These are phyloP conservation scores for Papiliotrema fonsecae DNA, from an alignment of 1,284 basidiomycete species.

Conservation along the genomic window DNA sequence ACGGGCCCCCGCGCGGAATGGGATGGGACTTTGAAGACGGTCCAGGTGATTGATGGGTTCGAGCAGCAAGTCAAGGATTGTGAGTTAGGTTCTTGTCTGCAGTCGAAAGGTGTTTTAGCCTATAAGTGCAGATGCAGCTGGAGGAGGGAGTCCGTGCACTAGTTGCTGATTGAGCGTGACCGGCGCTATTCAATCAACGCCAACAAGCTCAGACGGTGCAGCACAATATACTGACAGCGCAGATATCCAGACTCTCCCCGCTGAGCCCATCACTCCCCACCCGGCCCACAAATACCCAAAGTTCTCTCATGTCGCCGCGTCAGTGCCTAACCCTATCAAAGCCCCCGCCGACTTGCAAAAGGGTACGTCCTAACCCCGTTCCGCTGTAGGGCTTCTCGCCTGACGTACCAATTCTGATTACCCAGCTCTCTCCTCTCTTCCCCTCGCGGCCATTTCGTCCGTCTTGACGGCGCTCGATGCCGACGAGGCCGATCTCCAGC, in stretches of 20 bases:
- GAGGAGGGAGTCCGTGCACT: no score
- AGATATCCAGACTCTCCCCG: conserved; percentile 25
- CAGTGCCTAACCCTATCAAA: conserved; percentile 40
- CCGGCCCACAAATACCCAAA: conserved; percentile 47
- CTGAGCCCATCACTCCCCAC: conserved; percentile 36
- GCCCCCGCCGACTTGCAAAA: conserved; percentile 43
- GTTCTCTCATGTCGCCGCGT: conserved; percentile 35
- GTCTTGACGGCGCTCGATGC: conserved; percentile 43
- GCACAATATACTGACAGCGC: neutral
- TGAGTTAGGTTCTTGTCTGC: conserved; percentile 22
- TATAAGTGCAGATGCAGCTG: no score
- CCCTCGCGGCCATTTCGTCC: conserved; percentile 38
- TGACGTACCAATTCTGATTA: no score
- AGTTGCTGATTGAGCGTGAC: no score
- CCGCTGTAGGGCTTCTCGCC: neutral
- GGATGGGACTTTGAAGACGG: conserved; percentile 38
- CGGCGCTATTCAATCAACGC: no score
- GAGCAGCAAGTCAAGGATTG: conserved; percentile 34
- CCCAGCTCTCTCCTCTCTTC: conserved; percentile 35
- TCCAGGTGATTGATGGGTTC: conserved; percentile 44
- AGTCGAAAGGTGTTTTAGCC: neutral
- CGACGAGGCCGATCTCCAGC: conserved; percentile 25
- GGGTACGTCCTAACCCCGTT: conserved; percentile 22
- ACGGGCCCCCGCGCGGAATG: conserved; percentile 42
- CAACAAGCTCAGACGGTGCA: no score